Evolutionary conservation across 2,329 filamentous ascomycete genomes (phyloP), one percentile per base, ranked within the genome.

Genomic region (Aspergillus intermedius): DNA sequence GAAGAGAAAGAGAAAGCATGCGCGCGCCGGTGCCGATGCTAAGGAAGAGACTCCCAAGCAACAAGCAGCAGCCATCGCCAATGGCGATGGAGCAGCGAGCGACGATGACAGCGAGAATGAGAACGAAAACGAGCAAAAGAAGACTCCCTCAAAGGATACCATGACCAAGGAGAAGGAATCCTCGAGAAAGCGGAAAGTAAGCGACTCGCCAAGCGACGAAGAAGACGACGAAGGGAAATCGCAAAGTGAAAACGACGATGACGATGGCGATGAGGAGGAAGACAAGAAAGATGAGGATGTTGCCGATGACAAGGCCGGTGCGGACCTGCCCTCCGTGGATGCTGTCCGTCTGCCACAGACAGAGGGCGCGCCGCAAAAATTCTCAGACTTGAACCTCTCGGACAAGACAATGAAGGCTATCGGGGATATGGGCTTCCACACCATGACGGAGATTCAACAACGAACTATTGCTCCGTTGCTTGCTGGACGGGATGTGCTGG

Each of bases 391-490:
- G 54, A 87, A 87, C 47, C 79, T 98, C 9, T 93, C 88, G 1
- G 86, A 91, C 21, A 90, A 88, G 71, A 96, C 90, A 0, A 86
- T 91, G 78, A 83, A 86, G 72, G 91, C 90, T 7, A 90, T 96
- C 59, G 73, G 84, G 49, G 88, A 87, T 55, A 97, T 98, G 91
- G 87, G 87, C 12, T 96, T 97, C 66, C 84, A 87, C 63, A 91
- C 79, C 43, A 96, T 98, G 91, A 97, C 93, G 1, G 88, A 93
- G 67, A 96, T 97, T 58, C 93, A 97, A 70, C 81, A 83, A 60
- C 80, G 87, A 64, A 86, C 86, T 10, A 95, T 97, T 48, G 91
- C 91, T 4, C 90, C 91, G 17, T 76, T 94, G 42, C 77, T 97
- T 51, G 89, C 91, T 39, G 93, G 93, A 54, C 84, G 87, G 65